phyloP scores from a whole-genome alignment of 306 rosid genomes.

The Luffa acutangula region DNA sequence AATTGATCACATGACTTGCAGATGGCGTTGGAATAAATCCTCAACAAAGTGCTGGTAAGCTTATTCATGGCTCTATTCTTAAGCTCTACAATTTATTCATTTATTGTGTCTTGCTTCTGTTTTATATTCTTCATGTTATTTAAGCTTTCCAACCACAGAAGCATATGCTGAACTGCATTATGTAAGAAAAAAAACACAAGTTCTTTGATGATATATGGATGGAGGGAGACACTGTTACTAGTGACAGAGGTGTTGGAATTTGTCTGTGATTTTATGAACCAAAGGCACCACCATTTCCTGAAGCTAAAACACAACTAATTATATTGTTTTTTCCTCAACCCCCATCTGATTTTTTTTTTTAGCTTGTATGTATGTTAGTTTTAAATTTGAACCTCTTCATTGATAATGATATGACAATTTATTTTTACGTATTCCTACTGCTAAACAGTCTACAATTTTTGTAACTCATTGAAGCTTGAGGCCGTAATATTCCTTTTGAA shows the following conservation, averaged over 20 bases:
- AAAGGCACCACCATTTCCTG: background rate
- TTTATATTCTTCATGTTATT: background rate
- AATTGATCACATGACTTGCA: conserved; percentile 20
- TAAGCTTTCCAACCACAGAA: background rate
- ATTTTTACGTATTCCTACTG: background rate
- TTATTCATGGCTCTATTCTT: background rate
- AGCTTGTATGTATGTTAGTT: background rate
- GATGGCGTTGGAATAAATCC: conserved; percentile 98
- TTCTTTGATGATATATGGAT: background rate
- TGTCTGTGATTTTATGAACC: background rate
- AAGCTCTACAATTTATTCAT: background rate
- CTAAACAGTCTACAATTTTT: background rate
- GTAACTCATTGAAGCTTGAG: background rate
- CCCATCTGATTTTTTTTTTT: background rate
- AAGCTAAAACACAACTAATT: background rate
- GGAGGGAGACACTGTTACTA: background rate
- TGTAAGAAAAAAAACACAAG: too few relatives aligned
- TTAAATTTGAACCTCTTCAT: background rate
- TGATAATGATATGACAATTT: background rate
- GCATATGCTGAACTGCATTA: background rate
- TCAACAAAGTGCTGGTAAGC: conserved; percentile 93
- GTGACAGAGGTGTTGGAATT: background rate
- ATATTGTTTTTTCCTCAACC: background rate
- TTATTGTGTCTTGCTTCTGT: background rate
- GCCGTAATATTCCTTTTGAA: background rate